Base-by-base conservation (phyloP, 768 basidiomycete species). In the Rhodotorula diobovata region DNA sequence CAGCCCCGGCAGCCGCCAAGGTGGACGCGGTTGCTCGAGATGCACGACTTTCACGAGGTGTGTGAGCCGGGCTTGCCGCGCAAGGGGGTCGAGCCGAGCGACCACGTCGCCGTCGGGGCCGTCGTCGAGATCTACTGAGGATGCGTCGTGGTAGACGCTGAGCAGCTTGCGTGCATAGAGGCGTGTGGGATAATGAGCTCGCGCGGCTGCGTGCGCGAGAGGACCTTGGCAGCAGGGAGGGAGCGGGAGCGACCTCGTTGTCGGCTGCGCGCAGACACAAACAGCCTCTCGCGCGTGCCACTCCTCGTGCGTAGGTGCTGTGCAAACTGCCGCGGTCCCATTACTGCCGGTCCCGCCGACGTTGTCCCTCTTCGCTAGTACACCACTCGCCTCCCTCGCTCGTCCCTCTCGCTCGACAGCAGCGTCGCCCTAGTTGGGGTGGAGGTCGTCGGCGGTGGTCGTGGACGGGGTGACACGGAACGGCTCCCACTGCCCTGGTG, bases 401-500 rank as follows among this genome's bases (percentile, higher is more conserved):
- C 20, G n/a, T 25, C 53, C 58, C 48, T 32, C 6, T n/a, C 16
- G n/a, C n/a, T n/a, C n/a, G n/a, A n/a, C n/a, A n/a, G n/a, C n/a
- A n/a, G n/a, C n/a, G 9, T 41, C 63, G 32, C n/a, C 39, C 59
- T 64, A 69, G 61, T 71, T 66, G 1, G 64, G 48, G 61, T 57
- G 53, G 34, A 72, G 63, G 66, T 75, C 74, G 62, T 75, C 74
- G 51, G 74, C 61, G 41, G 68, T 67, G 30, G 74, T 72, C 11
- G 74, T 75, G 2, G 71, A 72, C 6, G 74, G 71, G 25, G 70
- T 72, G 45, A 62, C n/a, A 21, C 71, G 70, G 76, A 87, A 84
- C 79, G 92, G 91, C 76, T 89, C 87, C 93, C 93, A 97, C 80
- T 96, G 93, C 32, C 89, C 90, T 20, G 85, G 84, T 70, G 87